Conservation (phyloP, 495 filamentous ascomycete species). For the Parachaetomium inaequale region DNA sequence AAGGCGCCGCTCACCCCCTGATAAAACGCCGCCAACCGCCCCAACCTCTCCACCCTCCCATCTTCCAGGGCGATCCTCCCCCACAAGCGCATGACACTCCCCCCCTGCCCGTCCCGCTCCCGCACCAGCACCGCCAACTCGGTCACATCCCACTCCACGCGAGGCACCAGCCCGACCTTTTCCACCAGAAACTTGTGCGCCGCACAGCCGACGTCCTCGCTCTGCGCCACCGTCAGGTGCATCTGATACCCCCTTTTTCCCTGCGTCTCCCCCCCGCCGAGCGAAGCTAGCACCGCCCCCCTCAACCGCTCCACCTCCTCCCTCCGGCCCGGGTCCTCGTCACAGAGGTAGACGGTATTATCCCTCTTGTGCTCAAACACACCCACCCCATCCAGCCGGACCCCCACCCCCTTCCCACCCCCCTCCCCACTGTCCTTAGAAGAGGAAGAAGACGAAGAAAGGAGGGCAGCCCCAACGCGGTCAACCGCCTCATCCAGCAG, state of each 20-base stretch:
- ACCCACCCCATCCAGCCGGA: slow-evolving; percentile 37
- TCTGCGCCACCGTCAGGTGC: slow-evolving; percentile 57
- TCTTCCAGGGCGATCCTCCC: slow-evolving; percentile 46
- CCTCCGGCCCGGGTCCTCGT: slow-evolving; percentile 13
- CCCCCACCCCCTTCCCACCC: slow-evolving; percentile 21
- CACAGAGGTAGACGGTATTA: slow-evolving; percentile 44
- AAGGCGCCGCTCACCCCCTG: not conserved
- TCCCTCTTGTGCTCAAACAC: slow-evolving; percentile 41
- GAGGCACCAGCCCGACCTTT: slow-evolving; percentile 41
- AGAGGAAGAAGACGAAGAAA: not conserved
- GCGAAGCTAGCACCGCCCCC: slow-evolving; percentile 18
- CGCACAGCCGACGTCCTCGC: slow-evolving; percentile 32
- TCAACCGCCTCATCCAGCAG: slow-evolving; percentile 18
- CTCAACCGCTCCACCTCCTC: slow-evolving; percentile 21
- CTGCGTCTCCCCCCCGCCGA: slow-evolving; percentile 19
- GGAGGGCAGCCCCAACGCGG: slow-evolving; percentile 4
- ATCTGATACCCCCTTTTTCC: slow-evolving; percentile 23
- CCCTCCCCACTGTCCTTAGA: no score
- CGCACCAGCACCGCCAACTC: slow-evolving; percentile 48
- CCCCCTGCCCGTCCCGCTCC: slow-evolving; percentile 22
- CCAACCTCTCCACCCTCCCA: slow-evolving; percentile 24
- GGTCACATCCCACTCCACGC: slow-evolving; percentile 41
- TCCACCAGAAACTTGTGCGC: slow-evolving; percentile 42
- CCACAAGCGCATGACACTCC: slow-evolving; percentile 43
- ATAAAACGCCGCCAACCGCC: slow-evolving; percentile 24